These are phyloP conservation scores for Ambispora gerdemannii DNA, from an alignment of 192 early-diverging fungal species.

Conservation along the genomic window DNA sequence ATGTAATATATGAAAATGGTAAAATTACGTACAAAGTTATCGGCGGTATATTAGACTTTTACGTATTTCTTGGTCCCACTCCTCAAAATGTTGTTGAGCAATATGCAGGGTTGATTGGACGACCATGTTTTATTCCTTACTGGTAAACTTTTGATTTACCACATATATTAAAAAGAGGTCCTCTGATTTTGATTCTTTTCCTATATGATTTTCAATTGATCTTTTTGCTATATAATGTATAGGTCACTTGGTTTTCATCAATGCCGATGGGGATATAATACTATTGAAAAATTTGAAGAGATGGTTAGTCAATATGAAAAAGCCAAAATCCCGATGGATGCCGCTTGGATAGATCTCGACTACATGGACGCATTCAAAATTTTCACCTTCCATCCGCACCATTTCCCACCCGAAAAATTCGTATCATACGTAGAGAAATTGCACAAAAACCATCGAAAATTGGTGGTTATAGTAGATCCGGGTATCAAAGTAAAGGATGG, in stretches of 20 bases:
- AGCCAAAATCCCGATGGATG: constrained; percentile 59
- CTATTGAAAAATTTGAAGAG: constrained; percentile 51
- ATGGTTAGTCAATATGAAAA: constrained; percentile 54
- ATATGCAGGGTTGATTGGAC: constrained; percentile 64
- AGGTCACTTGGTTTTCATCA: constrained; percentile 58
- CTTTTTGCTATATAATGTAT: not conserved
- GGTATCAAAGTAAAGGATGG: constrained; percentile 50
- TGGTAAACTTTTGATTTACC: constrained; percentile 38
- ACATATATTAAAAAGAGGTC: too few relatives aligned
- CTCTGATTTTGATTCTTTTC: too few relatives aligned
- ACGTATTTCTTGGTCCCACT: constrained; percentile 56
- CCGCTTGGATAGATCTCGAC: constrained; percentile 67
- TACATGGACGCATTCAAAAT: constrained; percentile 64
- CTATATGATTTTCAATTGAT: not conserved
- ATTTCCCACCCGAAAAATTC: constrained; percentile 54
- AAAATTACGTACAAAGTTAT: constrained; percentile 62
- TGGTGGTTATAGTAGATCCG: constrained; percentile 65
- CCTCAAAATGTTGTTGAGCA: constrained; percentile 46
- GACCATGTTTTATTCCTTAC: constrained; percentile 56
- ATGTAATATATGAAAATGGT: constrained; percentile 41
- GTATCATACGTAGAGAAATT: constrained; percentile 44
- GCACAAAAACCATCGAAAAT: constrained; percentile 48
- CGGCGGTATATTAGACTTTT: constrained; percentile 65
- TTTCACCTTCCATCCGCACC: constrained; percentile 56
- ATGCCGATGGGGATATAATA: constrained; percentile 61